phyloP scores from a whole-genome alignment of 495 filamentous ascomycete genomes.

The Aspergillus leporis region DNA sequence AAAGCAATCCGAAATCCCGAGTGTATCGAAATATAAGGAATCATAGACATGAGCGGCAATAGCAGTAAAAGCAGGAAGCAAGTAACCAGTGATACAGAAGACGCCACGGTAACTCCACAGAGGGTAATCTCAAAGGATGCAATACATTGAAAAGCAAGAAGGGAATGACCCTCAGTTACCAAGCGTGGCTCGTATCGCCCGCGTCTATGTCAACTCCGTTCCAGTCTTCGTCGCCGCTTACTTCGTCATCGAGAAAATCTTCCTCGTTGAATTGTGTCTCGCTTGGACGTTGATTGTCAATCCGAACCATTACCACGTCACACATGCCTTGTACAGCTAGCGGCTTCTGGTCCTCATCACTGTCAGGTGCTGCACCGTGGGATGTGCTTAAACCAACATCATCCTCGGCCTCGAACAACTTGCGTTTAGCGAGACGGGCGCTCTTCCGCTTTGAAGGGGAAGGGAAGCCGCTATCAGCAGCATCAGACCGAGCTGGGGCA shows the following conservation, averaged over 20 bases:
- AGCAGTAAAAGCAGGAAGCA: background rate
- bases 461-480: constrained; percentile 16
- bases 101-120: background rate
- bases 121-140: background rate
- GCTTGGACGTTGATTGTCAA: constrained; percentile 78
- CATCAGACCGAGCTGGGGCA: constrained; percentile 9
- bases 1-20: background rate
- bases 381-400: constrained; percentile 4
- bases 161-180: constrained; percentile 24
- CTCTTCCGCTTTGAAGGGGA: constrained; percentile 44
- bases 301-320: constrained; percentile 71
- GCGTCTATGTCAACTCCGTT: constrained; percentile 46
- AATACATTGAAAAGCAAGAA: background rate
- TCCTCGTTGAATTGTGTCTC: constrained; percentile 73
- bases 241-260: constrained; percentile 76
- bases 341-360: constrained; percentile 21
- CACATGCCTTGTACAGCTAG: constrained; percentile 73
- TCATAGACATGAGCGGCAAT: background rate
- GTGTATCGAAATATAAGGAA: constrained; percentile 5
- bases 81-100: background rate
- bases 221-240: constrained; percentile 80
- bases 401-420: constrained; percentile 23
- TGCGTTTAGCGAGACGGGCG: constrained; percentile 37
- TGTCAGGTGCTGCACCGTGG: background rate
- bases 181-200: constrained; percentile 27